Base-by-base conservation (phyloP, 2,329 filamentous ascomycete species). In the Calonectria fujianensis region DNA sequence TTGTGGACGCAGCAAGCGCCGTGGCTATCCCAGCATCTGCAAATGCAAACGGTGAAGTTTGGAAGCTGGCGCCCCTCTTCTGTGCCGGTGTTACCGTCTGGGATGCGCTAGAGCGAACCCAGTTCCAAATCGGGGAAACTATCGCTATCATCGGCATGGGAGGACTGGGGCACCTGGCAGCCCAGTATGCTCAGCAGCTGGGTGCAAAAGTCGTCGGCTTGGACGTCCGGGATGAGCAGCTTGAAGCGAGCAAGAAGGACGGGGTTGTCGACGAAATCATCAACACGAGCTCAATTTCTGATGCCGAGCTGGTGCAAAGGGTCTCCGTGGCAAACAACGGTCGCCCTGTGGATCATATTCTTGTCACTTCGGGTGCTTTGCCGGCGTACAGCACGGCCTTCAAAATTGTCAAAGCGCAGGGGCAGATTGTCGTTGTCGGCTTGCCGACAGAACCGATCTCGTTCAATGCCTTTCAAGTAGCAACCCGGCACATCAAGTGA, bases 211-310 rank as follows among this genome's bases (percentile, higher is more conserved):
- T 63, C 13, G 39, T 63, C 29, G 57, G 35, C 24, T 20, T 63
- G 57, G 57, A 63, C 18, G n/a, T 63, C 35, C 35, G 57, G 9
- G 57, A 63, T 14, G 57, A 63, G 57, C 57, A 63, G 24, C 37
- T 63, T 3, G 57, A 63, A 14, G 57, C 37, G 14, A 29, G 57
- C 57, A 63, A 63, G 57, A 63, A 63, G 24, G 57, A 63, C 18
- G 57, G 35, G 7, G 32, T 63, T 20, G 57, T 63, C 1, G 57
- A 63, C 8, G 57, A 63, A 41, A 63, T 63, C 57, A 41, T 63
- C 57, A 63, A 63, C 57, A 63, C 57, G 10, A 63, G 35, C 24
- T 63, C 57, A 9, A 37, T 63, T 41, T 63, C 57, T 6, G 57
- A 63, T 41, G 57, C 57, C 16, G 57, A 63, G 8, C 37, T 63